Percentiles rank a stretch among this genome's conserved stretches.
phyloP scores from a whole-genome alignment of 148 eudicot genomes.

The Persicaria tinctoria region DNA sequence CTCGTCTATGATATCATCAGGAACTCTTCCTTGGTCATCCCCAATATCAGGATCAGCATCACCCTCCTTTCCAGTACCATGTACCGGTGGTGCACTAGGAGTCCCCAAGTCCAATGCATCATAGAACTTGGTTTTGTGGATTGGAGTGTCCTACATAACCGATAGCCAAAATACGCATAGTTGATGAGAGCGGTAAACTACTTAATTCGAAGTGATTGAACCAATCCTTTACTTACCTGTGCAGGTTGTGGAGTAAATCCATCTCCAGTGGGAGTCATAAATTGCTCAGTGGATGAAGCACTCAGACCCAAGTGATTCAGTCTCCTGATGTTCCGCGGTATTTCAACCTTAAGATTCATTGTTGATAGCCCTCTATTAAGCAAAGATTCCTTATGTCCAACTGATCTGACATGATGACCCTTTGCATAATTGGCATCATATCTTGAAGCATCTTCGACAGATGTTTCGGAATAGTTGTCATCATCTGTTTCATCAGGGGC shows the following conservation, averaged over 20 bases:
- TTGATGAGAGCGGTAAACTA: neutral
- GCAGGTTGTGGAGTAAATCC: constrained; percentile 19
- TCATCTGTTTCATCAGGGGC: constrained; percentile 38
- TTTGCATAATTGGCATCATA: constrained; percentile 12
- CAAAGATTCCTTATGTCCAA: constrained; percentile 24
- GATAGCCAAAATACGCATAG: neutral
- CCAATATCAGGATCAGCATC: constrained; percentile 20
- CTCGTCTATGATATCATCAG: constrained; percentile 22
- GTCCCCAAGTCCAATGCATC: constrained; percentile 54
- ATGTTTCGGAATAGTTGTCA: constrained; percentile 42
- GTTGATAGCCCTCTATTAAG: constrained; percentile 52
- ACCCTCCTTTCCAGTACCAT: constrained; percentile 30
- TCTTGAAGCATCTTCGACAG: constrained; percentile 40
- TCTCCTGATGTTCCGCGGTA: constrained; percentile 35
- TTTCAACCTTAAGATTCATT: constrained; percentile 43
- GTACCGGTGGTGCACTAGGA: constrained; percentile 86
- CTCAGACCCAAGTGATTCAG: constrained; percentile 27
- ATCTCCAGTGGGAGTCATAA: constrained; percentile 17
- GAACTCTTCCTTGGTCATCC: constrained; percentile 19
- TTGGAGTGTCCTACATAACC: constrained; percentile 50
- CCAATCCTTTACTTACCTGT: constrained; percentile 3
- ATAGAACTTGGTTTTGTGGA: constrained; percentile 23
- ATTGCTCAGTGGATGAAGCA: constrained; percentile 19
- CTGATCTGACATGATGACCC: constrained; percentile 17
- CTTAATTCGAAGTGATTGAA: too few relatives aligned